phyloP scores from a whole-genome alignment of 768 basidiomycete genomes.

The Leccinum arenicola region DNA sequence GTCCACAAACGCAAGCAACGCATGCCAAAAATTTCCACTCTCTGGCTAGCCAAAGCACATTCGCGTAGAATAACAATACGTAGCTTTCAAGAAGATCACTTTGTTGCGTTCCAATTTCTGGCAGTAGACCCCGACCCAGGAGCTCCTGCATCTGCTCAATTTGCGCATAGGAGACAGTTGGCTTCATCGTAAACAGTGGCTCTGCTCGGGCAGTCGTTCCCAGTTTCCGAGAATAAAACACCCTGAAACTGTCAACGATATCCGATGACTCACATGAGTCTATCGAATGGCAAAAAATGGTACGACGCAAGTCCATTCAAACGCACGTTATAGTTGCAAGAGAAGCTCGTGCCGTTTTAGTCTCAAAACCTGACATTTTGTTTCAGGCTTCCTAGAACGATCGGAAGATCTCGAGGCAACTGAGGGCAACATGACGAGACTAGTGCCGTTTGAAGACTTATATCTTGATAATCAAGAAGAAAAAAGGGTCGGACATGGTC shows the following conservation, averaged over 20 bases:
- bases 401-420: too few relatives aligned
- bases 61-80: neutral
- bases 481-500: neutral
- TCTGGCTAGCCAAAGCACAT: neutral
- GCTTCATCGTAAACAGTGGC: too few relatives aligned
- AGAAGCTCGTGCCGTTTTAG: too few relatives aligned
- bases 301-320: neutral
- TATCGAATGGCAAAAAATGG: neutral
- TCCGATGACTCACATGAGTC: neutral
- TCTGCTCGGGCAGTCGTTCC: too few relatives aligned
- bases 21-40: conserved; percentile 31
- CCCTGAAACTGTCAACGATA: too few relatives aligned
- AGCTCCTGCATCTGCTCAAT: neutral
- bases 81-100: neutral
- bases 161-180: neutral
- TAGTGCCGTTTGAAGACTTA: too few relatives aligned
- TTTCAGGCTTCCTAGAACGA: too few relatives aligned
- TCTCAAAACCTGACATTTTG: too few relatives aligned
- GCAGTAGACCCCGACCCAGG: neutral
- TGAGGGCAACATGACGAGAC: too few relatives aligned
- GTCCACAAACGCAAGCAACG: conserved; percentile 99
- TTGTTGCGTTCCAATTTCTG: neutral
- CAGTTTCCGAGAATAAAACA: too few relatives aligned
- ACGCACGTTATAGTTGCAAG: neutral
- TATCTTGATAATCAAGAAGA: neutral